Evolutionary conservation across 768 basidiomycete genomes (phyloP).

Genomic region (Tephrocybe sp.): DNA sequence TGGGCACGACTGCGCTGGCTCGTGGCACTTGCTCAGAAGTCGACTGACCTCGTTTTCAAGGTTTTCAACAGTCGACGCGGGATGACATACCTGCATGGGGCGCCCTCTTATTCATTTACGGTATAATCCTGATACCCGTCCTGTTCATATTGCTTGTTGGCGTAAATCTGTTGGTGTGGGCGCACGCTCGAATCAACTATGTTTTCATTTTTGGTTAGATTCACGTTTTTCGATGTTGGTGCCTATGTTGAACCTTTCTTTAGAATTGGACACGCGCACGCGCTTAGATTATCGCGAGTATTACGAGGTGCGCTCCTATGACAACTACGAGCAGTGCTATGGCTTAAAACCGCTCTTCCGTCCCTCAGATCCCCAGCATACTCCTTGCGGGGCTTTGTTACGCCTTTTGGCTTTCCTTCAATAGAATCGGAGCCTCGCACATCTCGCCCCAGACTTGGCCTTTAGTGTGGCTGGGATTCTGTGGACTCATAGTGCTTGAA

Average conservation of each 20-base stretch:
- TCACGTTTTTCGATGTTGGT: constrained; percentile 12
- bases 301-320: constrained; percentile 37
- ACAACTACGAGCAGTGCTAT: not conserved
- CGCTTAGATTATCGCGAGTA: constrained; percentile 79
- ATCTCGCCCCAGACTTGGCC: constrained; percentile 76
- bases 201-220: constrained; percentile 83
- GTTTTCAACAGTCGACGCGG: constrained; percentile 51
- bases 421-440: constrained; percentile 49
- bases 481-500: constrained; percentile 59
- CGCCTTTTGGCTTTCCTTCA: constrained; percentile 84
- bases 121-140: constrained; percentile 66
- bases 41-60: constrained; percentile 29
- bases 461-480: constrained; percentile 73
- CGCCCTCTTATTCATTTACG: constrained; percentile 77
- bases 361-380: constrained; percentile 68
- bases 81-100: constrained; percentile 64
- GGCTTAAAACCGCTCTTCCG: constrained; percentile 8
- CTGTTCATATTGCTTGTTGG: constrained; percentile 77
- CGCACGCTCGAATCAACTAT: constrained; percentile 78
- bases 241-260: not conserved
- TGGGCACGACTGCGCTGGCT: not conserved
- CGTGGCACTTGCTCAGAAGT: not conserved
- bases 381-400: constrained; percentile 72
- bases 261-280: constrained; percentile 69
- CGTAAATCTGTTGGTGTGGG: constrained; percentile 81